Conservation (phyloP, 139 green algal genomes). For the Volvox reticuliferus region DNA sequence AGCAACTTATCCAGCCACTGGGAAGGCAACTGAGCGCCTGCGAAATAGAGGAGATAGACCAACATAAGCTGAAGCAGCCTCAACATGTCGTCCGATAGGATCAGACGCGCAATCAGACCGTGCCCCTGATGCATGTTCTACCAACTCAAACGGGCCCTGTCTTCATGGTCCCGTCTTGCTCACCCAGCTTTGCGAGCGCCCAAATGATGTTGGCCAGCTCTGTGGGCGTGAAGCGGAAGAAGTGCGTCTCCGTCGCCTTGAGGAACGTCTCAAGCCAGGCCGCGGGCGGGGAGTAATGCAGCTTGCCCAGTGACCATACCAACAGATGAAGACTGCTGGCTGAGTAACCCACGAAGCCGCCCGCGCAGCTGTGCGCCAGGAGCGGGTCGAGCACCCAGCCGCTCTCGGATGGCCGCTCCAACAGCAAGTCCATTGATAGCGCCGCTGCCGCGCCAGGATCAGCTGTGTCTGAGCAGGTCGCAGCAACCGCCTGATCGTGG, state of each 20-base stretch:
- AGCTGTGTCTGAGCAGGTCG: background rate
- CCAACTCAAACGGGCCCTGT: background rate
- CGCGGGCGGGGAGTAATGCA: constrained; percentile 52
- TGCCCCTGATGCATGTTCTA: too few relatives aligned
- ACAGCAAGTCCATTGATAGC: background rate
- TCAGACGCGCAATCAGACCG: too few relatives aligned
- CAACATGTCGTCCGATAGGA: background rate
- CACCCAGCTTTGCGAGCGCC: constrained; percentile 64
- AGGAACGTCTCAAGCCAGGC: constrained; percentile 49
- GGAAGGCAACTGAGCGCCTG: constrained; percentile 33
- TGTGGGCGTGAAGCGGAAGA: constrained; percentile 62
- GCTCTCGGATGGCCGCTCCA: background rate
- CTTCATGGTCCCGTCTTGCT: background rate
- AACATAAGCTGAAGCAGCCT: background rate
- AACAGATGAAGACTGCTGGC: constrained; percentile 59
- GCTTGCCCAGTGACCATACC: constrained; percentile 54
- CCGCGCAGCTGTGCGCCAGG: constrained; percentile 46
- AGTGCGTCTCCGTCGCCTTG: constrained; percentile 47
- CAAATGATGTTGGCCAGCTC: constrained; percentile 66
- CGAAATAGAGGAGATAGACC: background rate
- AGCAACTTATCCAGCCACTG: constrained; percentile 63
- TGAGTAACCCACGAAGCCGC: constrained; percentile 53
- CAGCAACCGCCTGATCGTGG: background rate
- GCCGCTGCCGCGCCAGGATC: background rate
- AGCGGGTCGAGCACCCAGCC: constrained; percentile 47